Evolutionary conservation across 108 stramenopile species (phyloP), one percentile per base, ranked within the genome.

Genomic region (Cyclotella cryptica): DNA sequence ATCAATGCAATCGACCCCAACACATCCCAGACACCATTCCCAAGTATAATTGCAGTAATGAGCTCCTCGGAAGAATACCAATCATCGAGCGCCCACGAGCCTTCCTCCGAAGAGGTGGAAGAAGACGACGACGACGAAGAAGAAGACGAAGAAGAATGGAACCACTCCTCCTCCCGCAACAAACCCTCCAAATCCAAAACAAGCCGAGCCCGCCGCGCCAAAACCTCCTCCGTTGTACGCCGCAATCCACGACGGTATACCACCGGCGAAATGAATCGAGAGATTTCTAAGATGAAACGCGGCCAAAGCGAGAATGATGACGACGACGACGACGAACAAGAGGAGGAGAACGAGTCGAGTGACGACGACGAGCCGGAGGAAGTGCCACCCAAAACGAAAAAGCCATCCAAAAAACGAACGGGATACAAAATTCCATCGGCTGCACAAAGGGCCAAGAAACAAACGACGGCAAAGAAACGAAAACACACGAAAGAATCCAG

Each of bases 181-280:
- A 63, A 63, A 40, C 6, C 7, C 22, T 12, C 55, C 19, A 53
- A n/a, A 19, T 19, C 15, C 27, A 61, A 61, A 29, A 15, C 61
- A 62, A 7, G 39, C 35, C 13, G 39, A 62, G 61, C 61, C 1
- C 39, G 35, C 1, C 14, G 39, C 35, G 61, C 72, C 19, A n/a
- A 26, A 9, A 55, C 43, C 39, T 35, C 69, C 15, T 35, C 57
- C 17, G 1, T 27, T 15, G 40, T 12, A 46, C 55, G 58, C 1
- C 77, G 69, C 8, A 58, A 57, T 45, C 78, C 64, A 26, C 43
- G 55, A 22, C 17, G 55, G 19, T 74, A 79, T 44, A 73, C 72
- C 45, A 57, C 78, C 13, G 71, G n/a, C 12, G 76, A 77, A 4
- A 77, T 77, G 55, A 60, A 77, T 41, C 54, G 59, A 10, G 76